Base-by-base conservation (phyloP, 768 basidiomycete genomes). In the Leccinum incarnatum region DNA sequence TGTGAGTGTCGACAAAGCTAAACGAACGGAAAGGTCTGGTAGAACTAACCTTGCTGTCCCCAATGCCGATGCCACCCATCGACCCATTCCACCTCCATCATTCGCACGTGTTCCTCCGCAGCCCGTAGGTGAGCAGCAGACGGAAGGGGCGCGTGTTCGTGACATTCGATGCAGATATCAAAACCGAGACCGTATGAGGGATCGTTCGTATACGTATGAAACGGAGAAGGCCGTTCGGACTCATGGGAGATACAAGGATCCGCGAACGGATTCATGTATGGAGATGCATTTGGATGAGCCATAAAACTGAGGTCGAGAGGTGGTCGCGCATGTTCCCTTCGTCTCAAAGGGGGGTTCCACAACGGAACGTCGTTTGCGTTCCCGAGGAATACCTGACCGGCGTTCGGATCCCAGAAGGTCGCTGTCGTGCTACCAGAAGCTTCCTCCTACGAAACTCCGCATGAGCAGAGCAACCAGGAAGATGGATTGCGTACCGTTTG, bases 121-220 rank as follows among this genome's bases (percentile, higher is more conserved):
- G 84, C 85, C 53, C 84, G 79, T 37, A 93, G 72, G 65, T 90
- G 87, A 36, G 82, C 77, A 0, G 78, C 57, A n/a, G 79, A 78
- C 0, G 93, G 89, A 71, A 90, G 88, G 14, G 86, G 85, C 2
- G 91, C 90, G 34, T 83, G 76, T 62, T 95, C 91, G 67, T 91
- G 88, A 68, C 91, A 92, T 74, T 96, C 93, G 60, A 96, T 83
- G 70, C 92, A 95, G 46, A 96, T 83, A 67, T 93, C 88, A 67
- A 86, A 94, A 15, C 89, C 91, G 59, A 80, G 76, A 34, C 85
- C 86, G n/a, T 75, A 61, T 30, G 62, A 66, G 15, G 82, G 80
- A 62, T 80, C 78, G 55, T 82, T 81, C 30, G 69, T 46, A 21
- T 48, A 60, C 34, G 67, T 65, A 53, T 75, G 69, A 60, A 78